Conservation (phyloP, 1,284 basidiomycete genomes). For the Sporisorium reilianum region DNA sequence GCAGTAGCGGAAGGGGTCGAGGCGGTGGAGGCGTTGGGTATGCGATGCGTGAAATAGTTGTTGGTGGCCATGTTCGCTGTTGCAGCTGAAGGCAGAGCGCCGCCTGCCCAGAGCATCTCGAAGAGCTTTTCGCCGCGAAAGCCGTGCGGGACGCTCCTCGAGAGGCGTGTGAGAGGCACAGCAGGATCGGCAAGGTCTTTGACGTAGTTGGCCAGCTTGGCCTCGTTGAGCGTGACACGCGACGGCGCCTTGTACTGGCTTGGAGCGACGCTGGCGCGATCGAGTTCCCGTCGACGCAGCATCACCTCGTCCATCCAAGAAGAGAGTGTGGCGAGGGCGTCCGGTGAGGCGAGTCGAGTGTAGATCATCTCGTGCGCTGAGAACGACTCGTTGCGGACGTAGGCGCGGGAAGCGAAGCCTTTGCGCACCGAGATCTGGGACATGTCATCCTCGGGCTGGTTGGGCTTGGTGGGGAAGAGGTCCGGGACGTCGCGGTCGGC, state of each 20-base stretch:
- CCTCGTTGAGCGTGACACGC: constrained; percentile 88
- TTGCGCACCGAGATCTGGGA: constrained; percentile 82
- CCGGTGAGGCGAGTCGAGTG: constrained; percentile 70
- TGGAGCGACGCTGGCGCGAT: constrained; percentile 23
- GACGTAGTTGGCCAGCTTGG: constrained; percentile 88
- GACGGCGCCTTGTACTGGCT: constrained; percentile 54
- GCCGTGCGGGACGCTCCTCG: constrained; percentile 89
- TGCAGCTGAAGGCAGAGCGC: constrained; percentile 28
- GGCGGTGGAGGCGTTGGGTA: constrained; percentile 7
- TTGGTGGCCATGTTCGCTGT: constrained; percentile 3
- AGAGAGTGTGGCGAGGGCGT: constrained; percentile 36
- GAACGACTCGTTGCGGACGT: constrained; percentile 72
- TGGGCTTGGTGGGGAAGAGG: constrained; percentile 84
- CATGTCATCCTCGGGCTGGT: constrained; percentile 86
- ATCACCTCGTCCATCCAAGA: constrained; percentile 52
- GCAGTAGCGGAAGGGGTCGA: constrained; percentile 6
- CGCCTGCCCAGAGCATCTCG: constrained; percentile 80
- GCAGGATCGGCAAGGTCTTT: constrained; percentile 88
- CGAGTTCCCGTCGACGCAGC: constrained; percentile 39
- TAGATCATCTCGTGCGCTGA: constrained; percentile 74
- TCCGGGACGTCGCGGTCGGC: constrained; percentile 72
- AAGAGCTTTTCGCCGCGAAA: constrained; percentile 91
- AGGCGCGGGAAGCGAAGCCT: constrained; percentile 76
- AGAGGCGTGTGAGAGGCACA: constrained; percentile 87
- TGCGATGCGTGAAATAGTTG: constrained; percentile 23